Percentiles rank a stretch among this genome's conserved stretches.
These are phyloP conservation scores for Barbarea vulgaris DNA, from an alignment of 345 rosid species.

Conservation along the genomic window DNA sequence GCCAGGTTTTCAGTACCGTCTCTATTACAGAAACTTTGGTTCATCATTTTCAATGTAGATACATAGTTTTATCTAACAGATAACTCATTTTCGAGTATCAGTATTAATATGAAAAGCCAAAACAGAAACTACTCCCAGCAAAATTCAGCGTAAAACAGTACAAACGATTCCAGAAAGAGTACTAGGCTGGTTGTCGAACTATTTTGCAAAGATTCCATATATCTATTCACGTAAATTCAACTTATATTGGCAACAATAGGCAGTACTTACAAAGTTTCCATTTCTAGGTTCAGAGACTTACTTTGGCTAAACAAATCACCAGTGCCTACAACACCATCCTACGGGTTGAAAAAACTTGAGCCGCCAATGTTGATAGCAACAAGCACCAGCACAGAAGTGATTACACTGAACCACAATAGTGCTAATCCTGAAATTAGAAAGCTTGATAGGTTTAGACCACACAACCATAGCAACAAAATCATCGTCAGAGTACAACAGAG, in stretches of 20 bases:
- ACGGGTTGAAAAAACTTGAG: conserved; percentile 91
- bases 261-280: background rate
- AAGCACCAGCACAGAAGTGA: conserved; percentile 69
- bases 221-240: conserved; percentile 11
- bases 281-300: conserved; percentile 40
- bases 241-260: background rate
- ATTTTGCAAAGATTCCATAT: conserved; percentile 13
- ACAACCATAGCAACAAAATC: conserved; percentile 1
- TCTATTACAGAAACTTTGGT: conserved; percentile 4
- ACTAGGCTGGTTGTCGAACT: background rate
- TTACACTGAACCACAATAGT: conserved; percentile 69
- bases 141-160: background rate
- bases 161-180: background rate
- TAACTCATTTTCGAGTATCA: conserved; percentile 13
- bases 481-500: conserved; percentile 12
- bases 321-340: conserved; percentile 38
- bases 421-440: conserved; percentile 63
- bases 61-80: conserved; percentile 3
- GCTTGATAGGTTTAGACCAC: conserved; percentile 26
- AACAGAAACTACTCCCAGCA: conserved; percentile 6
- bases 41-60: background rate
- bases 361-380: conserved; percentile 72
- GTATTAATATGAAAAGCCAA: conserved; percentile 4
- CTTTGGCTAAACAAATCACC: conserved; percentile 38
- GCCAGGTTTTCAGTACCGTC: conserved; percentile 4